phyloP scores from a whole-genome alignment of 2,329 filamentous ascomycete species.

The Colletotrichum chrysophilum region DNA sequence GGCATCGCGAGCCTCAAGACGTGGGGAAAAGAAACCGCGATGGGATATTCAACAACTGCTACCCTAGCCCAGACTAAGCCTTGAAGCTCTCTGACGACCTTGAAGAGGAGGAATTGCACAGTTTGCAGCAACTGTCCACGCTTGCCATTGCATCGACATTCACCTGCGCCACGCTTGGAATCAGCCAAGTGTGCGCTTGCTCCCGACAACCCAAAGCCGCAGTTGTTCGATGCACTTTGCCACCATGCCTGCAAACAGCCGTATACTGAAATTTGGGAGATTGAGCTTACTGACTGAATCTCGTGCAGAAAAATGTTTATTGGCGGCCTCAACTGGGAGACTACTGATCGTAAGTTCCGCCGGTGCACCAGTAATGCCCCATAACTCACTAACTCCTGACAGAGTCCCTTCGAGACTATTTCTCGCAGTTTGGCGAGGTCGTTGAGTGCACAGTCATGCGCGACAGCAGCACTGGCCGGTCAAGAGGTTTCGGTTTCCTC shows the following conservation, averaged over 20 bases:
- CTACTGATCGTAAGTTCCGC: slow-evolving; percentile 82
- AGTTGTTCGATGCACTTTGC: not conserved
- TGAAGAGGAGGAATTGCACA: not conserved
- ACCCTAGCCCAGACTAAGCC: not conserved
- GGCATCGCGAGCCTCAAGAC: not conserved
- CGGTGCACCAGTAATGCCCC: not conserved
- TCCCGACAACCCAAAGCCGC: not conserved
- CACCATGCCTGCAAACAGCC: not conserved
- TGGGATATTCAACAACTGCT: not conserved
- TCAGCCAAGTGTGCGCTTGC: not conserved
- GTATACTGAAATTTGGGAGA: not conserved
- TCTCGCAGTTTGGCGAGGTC: slow-evolving; percentile 96
- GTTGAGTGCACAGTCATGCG: slow-evolving; percentile 99
- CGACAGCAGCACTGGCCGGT: slow-evolving; percentile 90
- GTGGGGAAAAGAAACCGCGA: not conserved
- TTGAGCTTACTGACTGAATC: not conserved
- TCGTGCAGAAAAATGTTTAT: slow-evolving; percentile 96
- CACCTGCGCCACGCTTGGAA: not conserved
- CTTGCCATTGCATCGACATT: not conserved
- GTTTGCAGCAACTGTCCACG: not conserved
- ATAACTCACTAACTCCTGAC: slow-evolving; percentile 22
- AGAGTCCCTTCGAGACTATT: slow-evolving; percentile 98
- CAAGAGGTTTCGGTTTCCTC: slow-evolving; percentile 94
- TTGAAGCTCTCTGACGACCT: not conserved
- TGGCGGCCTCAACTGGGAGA: slow-evolving; percentile 98